Base-by-base conservation (phyloP, 805 yeast genomes). In the Maudiozyma barnettii region DNA sequence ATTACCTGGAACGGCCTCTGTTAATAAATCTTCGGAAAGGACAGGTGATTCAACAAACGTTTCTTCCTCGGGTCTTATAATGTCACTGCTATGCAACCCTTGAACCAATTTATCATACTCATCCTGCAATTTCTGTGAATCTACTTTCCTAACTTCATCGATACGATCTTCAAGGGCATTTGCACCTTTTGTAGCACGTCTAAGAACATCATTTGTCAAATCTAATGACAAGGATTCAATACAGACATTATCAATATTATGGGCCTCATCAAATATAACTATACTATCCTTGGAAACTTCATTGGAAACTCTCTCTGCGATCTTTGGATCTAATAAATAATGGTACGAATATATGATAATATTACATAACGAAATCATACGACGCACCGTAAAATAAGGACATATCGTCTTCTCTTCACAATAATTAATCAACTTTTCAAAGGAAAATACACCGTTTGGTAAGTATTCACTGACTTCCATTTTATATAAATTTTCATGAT, bases 181-280 rank as follows among this genome's bases (percentile, higher is more conserved):
- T 0, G 96, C 95, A 54, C 98, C 98, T 54, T 82, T 75, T 1
- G 95, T 75, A 0, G 99, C 99, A 54, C 81, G 73, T 57, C 89
- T 82, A 51, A 93, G 67, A 8, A 88, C 79, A 54, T 91, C 97
- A 56, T 89, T 95, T 0, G 97, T 93, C 53, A 93, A 69, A 61
- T 93, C 98, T 43, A 93, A 74, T 5, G 96, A 87, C 39, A 93
- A 67, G 0, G 98, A 86, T 65, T 93, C 99, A 49, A 93, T 93
- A 70, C 99, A 93, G 48, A 93, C 99, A 72, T 93, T 93, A 73
- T 93, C 99, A 48, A 93, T 93, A 68, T 93, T 93, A 66, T 93
- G 99, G 43, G 99, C 99, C 70, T 93, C 99, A 69, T 93, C 99
- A 62, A 93, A 93, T 37, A 93, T 95, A 51, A 93, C 84, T 50